phyloP scores from a whole-genome alignment of 331 rosid species.

The Telfairia occidentalis region DNA sequence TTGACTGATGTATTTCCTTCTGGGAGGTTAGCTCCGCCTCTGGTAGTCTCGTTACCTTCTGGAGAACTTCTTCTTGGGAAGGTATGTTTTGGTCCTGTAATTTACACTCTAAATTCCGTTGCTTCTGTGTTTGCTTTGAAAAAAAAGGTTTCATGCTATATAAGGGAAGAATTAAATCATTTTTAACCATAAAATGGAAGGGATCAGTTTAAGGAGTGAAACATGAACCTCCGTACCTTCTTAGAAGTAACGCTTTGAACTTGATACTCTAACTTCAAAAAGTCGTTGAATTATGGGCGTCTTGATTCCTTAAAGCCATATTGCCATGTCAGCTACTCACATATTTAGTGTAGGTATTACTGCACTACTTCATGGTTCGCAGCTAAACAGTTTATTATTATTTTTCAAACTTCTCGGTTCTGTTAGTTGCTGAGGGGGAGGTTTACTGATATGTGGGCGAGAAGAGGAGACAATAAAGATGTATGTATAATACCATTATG shows the following conservation, averaged over 20 bases:
- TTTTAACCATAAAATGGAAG: neutral
- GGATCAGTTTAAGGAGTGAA: neutral
- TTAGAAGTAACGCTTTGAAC: neutral
- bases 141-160: neutral
- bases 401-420: neutral
- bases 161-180: neutral
- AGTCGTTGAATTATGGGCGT: neutral
- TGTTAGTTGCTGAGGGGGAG: neutral
- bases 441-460: neutral
- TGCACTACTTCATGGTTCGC: neutral
- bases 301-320: neutral
- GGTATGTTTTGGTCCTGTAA: conserved; percentile 28
- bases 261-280: neutral
- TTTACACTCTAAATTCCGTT: neutral
- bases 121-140: neutral
- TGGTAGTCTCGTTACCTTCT: conserved; percentile 73
- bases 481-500: neutral
- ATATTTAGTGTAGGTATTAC: neutral
- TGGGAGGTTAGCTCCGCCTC: conserved; percentile 84
- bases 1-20: conserved; percentile 83
- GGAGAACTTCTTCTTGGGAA: conserved; percentile 97
- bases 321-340: neutral
- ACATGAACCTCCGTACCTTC: neutral
- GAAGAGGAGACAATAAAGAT: neutral
- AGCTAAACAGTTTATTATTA: too few relatives aligned